Base-by-base conservation (phyloP, 208 protist genomes). In the Endotrypanum monterogeii region DNA sequence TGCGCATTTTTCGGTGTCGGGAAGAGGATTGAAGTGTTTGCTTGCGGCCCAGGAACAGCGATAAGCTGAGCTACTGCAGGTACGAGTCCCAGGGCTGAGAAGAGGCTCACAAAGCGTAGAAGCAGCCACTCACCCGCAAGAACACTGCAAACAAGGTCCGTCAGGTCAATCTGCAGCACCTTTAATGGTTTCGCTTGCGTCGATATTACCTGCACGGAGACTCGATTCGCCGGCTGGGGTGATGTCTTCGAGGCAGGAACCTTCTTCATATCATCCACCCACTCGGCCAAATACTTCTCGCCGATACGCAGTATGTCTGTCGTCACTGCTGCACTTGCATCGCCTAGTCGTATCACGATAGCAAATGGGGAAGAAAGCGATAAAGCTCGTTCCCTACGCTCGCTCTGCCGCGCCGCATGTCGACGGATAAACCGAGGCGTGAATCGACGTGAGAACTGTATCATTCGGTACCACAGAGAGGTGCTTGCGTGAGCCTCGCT, bases 41-140 rank as follows among this genome's bases (percentile, higher is more conserved):
- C 25, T 20, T 50, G 37, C 66, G 14, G 16, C 44, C 48, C 39
- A 52, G 71, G 76, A 11, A 81, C 65, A 11, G 66, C 76, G 35
- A 81, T 56, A 1, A 81, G 66, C 48, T 48, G 63, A 46, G 51
- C 76, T 25, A 46, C 41, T 12, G 25, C 37, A 37, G 73, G 55
- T 28, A 30, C 30, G 4, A 81, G 28, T 2, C 76, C 76, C 18
- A 75, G 32, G 0, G 71, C 58, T 8, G 71, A 44, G 41, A 76
- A 46, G 18, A 81, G 57, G 35, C 63, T 55, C 0, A 63, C 57
- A 4, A 81, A 5, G n/a, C 63, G 71, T 12, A 73, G 44, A 62
- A 76, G 20, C n/a, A 81, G 76, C 71, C 76, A 81, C 57, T 71
- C 76, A 18, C 65, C 76, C 35, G 73, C 70, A 20, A 81, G 39